These are phyloP conservation scores for Mallotus japonicus DNA, from an alignment of 441 rosid genomes.

Conservation along the genomic window DNA sequence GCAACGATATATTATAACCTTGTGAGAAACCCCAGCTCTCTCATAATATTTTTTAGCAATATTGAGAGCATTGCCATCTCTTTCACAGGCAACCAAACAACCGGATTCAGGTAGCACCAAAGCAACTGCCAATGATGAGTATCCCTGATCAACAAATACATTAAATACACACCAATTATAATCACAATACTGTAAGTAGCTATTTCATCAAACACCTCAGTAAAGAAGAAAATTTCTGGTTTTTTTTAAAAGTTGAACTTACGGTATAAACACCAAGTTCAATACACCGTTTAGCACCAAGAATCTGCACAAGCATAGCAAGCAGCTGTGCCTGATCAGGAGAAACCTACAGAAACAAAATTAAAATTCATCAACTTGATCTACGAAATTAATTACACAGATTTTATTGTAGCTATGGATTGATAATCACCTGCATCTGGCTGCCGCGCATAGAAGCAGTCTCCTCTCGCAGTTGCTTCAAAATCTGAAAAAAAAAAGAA, in stretches of 20 bases:
- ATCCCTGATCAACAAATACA: conserved; percentile 49
- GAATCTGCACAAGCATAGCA: conserved; percentile 84
- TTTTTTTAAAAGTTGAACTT: conserved; percentile 13
- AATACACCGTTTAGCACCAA: conserved; percentile 78
- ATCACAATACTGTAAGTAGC: not conserved
- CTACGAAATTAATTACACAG: not conserved
- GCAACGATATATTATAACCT: conserved; percentile 36
- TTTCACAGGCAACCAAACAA: conserved; percentile 83
- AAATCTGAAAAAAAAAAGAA: conserved; percentile 43
- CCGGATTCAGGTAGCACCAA: conserved; percentile 75
- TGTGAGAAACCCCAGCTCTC: conserved; percentile 73
- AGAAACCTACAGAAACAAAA: conserved; percentile 51
- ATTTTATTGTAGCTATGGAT: not conserved
- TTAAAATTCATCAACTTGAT: not conserved
- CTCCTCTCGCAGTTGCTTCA: conserved; percentile 79
- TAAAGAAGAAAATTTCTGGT: no score
- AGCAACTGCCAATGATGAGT: conserved; percentile 88
- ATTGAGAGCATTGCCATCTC: conserved; percentile 65
- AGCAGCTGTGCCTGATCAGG: conserved; percentile 96
- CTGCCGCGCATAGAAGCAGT: conserved; percentile 75
- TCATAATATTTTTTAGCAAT: conserved; percentile 75
- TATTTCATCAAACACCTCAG: not conserved
- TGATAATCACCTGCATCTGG: conserved; percentile 70
- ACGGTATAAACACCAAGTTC: conserved; percentile 95
- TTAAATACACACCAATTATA: not conserved